These are phyloP conservation scores for Boletus patriciae DNA, from an alignment of 768 basidiomycete genomes.

Conservation along the genomic window DNA sequence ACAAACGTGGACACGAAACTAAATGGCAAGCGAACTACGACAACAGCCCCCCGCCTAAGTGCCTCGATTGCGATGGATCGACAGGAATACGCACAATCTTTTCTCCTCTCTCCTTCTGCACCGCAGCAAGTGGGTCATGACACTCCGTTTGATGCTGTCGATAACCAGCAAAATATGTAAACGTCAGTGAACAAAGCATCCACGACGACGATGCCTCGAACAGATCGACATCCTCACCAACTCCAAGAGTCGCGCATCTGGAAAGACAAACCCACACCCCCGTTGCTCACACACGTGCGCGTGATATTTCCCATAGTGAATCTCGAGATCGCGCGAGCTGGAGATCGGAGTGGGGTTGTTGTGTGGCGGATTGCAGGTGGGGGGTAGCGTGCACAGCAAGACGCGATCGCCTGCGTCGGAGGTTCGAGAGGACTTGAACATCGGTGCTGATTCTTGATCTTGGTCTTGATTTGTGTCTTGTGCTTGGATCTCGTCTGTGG, in stretches of 20 bases:
- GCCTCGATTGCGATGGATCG: slow-evolving; percentile 13
- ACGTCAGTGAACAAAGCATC: not conserved
- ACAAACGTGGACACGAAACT: slow-evolving; percentile 54
- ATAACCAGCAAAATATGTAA: not conserved
- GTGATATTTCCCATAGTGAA: slow-evolving; percentile 82
- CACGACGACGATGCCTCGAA: slow-evolving; percentile 3
- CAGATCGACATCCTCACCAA: slow-evolving; percentile 53
- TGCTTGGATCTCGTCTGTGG: not conserved
- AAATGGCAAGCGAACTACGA: slow-evolving; percentile 79
- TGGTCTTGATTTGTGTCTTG: slow-evolving; percentile 4
- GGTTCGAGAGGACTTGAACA: slow-evolving; percentile 35
- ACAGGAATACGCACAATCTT: slow-evolving; percentile 59
- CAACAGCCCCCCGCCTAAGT: not conserved
- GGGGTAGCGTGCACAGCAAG: slow-evolving; percentile 73
- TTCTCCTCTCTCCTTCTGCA: slow-evolving; percentile 76
- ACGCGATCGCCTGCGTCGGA: slow-evolving; percentile 34
- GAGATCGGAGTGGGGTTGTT: slow-evolving; percentile 60
- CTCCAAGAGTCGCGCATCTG: slow-evolving; percentile 74
- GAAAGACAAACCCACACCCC: slow-evolving; percentile 80
- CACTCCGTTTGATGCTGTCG: slow-evolving; percentile 79
- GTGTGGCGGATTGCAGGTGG: slow-evolving; percentile 68
- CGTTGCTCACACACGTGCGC: slow-evolving; percentile 75
- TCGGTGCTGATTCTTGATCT: slow-evolving; percentile 26
- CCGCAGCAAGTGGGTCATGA: slow-evolving; percentile 81
- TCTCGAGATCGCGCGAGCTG: slow-evolving; percentile 68